Evolutionary conservation across 106 monocot genomes (phyloP).

Genomic region (Chionographis japonica): DNA sequence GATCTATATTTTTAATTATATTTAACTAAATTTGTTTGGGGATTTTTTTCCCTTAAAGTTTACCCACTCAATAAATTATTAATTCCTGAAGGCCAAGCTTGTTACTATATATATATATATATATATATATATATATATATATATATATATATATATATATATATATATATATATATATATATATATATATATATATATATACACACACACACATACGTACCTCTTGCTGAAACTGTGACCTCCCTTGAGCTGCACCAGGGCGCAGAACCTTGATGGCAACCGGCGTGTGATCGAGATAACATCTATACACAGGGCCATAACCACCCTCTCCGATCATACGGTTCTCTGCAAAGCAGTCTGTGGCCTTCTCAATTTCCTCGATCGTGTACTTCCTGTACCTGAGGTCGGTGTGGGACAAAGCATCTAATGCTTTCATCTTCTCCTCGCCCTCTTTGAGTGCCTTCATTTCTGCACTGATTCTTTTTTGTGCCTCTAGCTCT

Average conservation of each 20-base stretch:
- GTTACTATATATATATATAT: too few species aligned
- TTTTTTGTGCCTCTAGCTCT: constrained; percentile 68
- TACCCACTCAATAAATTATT: too few species aligned
- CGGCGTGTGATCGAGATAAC: constrained; percentile 56
- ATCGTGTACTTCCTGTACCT: constrained; percentile 69
- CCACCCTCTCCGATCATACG: constrained; percentile 70
- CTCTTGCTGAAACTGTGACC: constrained; percentile 67
- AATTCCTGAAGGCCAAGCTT: too few species aligned
- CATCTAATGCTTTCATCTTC: constrained; percentile 24
- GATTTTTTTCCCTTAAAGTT: too few species aligned
- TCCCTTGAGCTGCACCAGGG: constrained; percentile 62
- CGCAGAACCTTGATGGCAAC: constrained; percentile 67
- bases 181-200: too few species aligned
- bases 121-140: too few species aligned
- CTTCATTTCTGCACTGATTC: constrained; percentile 60
- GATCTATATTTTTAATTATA: too few species aligned
- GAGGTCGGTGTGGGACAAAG: constrained; percentile 1
- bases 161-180: too few species aligned
- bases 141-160: too few species aligned
- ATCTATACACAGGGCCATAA: constrained; percentile 61
- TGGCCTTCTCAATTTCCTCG: constrained; percentile 76
- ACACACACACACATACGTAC: constrained; percentile 14
- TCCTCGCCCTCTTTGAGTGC: constrained; percentile 56
- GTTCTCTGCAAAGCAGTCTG: constrained; percentile 41
- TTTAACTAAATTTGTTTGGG: too few species aligned